A percentile compares a stretch with the other conserved stretches of the same genome.
phyloP scores from a whole-genome alignment of 306 rosid species.

The Quercus agrifolia region DNA sequence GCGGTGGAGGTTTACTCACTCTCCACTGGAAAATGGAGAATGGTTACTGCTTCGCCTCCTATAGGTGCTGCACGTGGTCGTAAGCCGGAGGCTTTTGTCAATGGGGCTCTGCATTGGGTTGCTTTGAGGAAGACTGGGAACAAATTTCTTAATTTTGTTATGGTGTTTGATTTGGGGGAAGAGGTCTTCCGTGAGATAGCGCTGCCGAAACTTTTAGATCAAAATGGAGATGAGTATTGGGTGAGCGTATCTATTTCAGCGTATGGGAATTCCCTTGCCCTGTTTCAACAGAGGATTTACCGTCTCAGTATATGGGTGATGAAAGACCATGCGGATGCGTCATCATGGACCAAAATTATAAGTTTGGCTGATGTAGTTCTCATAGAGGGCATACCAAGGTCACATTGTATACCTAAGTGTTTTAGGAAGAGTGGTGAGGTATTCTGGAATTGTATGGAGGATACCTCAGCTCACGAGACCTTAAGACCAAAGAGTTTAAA shows the following conservation, averaged over 20 bases:
- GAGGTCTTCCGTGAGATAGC: constrained; percentile 4
- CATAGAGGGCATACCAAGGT: no score
- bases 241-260: neutral
- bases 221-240: neutral
- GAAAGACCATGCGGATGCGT: no score
- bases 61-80: neutral
- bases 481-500: neutral
- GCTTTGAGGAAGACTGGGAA: neutral
- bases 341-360: no score
- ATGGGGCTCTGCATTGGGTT: constrained; percentile 3
- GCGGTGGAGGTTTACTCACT: neutral
- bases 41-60: neutral
- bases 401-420: neutral
- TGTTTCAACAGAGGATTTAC: neutral
- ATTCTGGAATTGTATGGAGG: neutral
- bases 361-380: no score
- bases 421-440: neutral
- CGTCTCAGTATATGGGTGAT: no score
- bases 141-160: neutral
- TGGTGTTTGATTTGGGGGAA: neutral
- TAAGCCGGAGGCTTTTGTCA: neutral
- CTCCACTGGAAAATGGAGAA: neutral
- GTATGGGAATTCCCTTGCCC: neutral
- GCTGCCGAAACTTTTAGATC: neutral
- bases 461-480: neutral